Base-by-base conservation (phyloP, 2,329 filamentous ascomycete genomes). In the Cladosporium sp. region DNA sequence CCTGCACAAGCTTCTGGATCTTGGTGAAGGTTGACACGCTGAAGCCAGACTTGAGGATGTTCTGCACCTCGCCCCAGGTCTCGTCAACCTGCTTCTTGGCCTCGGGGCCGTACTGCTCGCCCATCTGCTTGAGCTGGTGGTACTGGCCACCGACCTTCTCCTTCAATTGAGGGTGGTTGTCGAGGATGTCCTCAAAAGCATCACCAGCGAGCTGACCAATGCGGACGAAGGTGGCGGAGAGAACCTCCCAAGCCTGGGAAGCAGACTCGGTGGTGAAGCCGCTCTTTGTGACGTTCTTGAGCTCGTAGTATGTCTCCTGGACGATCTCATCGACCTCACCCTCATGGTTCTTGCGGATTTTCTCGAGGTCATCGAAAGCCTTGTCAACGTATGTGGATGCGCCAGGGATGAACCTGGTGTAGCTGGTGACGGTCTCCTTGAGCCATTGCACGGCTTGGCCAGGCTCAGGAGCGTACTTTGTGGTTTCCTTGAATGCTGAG, bases 31-130 rank as follows among this genome's bases (percentile, higher is more conserved):
- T 87, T 62, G 85, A 80, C 0, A 81, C 80, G 58, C 82, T 86
- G 62, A 91, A 73, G 31, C 64, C 64, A 16, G 83, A 82, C 55
- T 86, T 84, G 64, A 90, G 74, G 57, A 92, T 83, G 46, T 90
- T 86, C 70, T 83, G 83, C 69, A 91, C 80, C 75, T 92, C 84
- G 31, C 83, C 75, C 85, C 89, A 92, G 1, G 89, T 91, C 77
- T 89, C 82, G 64, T 92, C 88, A 5, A 90, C 85, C 76, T 91
- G 84, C 82, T 92, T 88, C 84, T 92, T 91, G 0, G 89, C 90
- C 73, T 92, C 88, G 0, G 90, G 90, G 0, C 91, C 91, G 72
- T 90, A 89, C 66, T 87, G 81, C 16, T 91, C 85, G 29, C 87
- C 87, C 77, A 91, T 83, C 69, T 87, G 77, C 83, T 91, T 90